phyloP scores from a whole-genome alignment of 306 rosid genomes.

The Castanea crenata region DNA sequence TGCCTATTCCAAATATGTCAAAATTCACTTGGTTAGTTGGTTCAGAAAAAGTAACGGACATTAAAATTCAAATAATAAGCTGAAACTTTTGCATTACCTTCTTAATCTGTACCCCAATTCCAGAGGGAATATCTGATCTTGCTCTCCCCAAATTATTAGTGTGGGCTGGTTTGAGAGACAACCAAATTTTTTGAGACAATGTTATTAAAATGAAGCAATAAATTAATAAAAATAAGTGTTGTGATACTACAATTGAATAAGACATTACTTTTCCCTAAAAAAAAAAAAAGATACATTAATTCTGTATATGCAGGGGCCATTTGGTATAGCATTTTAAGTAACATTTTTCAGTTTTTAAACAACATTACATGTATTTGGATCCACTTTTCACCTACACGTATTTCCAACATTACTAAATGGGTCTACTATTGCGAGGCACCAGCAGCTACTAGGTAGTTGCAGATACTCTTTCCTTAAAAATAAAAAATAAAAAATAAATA shows the following conservation, averaged over 20 bases:
- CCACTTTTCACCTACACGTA: too few relatives aligned
- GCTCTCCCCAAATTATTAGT: slow-evolving; percentile 63
- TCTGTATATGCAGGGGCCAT: too few relatives aligned
- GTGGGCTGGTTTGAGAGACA: slow-evolving; percentile 39
- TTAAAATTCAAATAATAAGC: slow-evolving; percentile 2
- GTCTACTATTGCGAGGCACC: too few relatives aligned
- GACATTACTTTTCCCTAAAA: background rate
- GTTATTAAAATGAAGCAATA: background rate
- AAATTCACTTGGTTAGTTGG: background rate
- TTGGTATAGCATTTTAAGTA: too few relatives aligned
- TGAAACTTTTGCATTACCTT: slow-evolving; percentile 45
- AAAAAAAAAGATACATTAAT: too few relatives aligned
- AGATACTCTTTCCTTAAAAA: too few relatives aligned
- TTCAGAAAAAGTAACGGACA: background rate
- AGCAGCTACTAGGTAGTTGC: too few relatives aligned
- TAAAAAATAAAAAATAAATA: too few relatives aligned
- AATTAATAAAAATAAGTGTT: background rate
- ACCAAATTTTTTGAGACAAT: background rate
- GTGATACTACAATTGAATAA: background rate
- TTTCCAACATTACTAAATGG: too few relatives aligned
- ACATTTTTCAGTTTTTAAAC: too few relatives aligned
- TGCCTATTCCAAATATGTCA: slow-evolving; percentile 33
- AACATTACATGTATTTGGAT: too few relatives aligned
- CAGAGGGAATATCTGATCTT: slow-evolving; percentile 62
- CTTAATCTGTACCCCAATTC: slow-evolving; percentile 60